A percentile compares a stretch with the other conserved stretches of the same genome.
These are phyloP conservation scores for Blepharisma japonicum DNA, from an alignment of 73 alveolate species.

Conservation along the genomic window DNA sequence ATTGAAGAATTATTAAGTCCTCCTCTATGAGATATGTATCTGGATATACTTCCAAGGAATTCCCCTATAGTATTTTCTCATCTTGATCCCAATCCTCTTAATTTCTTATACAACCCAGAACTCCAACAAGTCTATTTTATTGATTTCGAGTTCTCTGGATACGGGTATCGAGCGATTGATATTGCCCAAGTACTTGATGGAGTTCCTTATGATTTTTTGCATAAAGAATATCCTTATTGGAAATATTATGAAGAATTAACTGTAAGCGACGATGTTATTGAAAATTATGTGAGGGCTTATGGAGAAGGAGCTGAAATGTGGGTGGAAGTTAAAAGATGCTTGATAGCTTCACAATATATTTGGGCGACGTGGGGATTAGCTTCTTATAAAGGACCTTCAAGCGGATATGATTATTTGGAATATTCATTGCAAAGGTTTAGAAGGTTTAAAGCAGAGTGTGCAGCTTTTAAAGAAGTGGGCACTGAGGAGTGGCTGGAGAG, in stretches of 20 bases:
- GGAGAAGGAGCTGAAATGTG: slow-evolving; percentile 31
- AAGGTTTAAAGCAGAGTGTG: not conserved
- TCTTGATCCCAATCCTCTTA: not conserved
- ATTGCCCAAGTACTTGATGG: not conserved
- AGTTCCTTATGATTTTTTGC: not conserved
- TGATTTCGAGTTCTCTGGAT: slow-evolving; percentile 18
- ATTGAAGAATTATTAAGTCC: not conserved
- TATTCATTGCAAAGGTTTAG: slow-evolving; percentile 5
- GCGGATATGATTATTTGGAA: not conserved
- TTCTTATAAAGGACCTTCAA: not conserved
- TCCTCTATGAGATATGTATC: not conserved
- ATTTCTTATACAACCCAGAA: not conserved
- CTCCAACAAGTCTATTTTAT: not conserved
- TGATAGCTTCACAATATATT: slow-evolving; percentile 24
- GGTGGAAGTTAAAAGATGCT: slow-evolving; percentile 14
- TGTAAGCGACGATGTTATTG: not conserved
- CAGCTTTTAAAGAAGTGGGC: too few species aligned
- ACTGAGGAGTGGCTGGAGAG: too few species aligned
- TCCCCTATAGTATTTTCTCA: slow-evolving; percentile 19
- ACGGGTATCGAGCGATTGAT: slow-evolving; percentile 15
- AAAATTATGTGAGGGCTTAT: slow-evolving; percentile 8
- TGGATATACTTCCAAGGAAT: slow-evolving; percentile 11
- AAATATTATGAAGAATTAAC: not conserved
- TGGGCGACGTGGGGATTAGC: slow-evolving; percentile 24
- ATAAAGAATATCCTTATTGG: slow-evolving; percentile 1